Conservation (phyloP, 1,284 basidiomycete species). For the Vanrija humicola region DNA sequence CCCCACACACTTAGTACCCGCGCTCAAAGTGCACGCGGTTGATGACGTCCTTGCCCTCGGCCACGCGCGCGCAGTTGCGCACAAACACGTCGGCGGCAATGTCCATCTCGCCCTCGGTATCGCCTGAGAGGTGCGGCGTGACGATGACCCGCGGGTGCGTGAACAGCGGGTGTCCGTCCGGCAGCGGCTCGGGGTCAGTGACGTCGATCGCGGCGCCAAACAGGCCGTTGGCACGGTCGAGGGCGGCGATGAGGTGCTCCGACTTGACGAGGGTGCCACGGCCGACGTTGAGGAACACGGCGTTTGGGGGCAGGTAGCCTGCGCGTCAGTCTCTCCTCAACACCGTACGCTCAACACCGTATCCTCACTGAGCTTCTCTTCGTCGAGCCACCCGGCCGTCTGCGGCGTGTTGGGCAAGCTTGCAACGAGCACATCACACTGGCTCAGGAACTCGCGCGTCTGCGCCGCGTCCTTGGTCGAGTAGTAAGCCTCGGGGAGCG, state of each 20-base stretch:
- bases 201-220: slow-evolving; percentile 24
- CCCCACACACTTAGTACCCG: slow-evolving; percentile 25
- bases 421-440: slow-evolving; percentile 38
- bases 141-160: slow-evolving; percentile 20
- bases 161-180: slow-evolving; percentile 18
- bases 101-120: slow-evolving; percentile 18
- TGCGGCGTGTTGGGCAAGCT: slow-evolving; percentile 36
- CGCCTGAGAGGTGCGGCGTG: slow-evolving; percentile 21
- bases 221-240: slow-evolving; percentile 13
- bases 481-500: slow-evolving; percentile 39
- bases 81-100: slow-evolving; percentile 29
- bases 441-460: slow-evolving; percentile 31
- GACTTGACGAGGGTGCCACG: slow-evolving; percentile 19
- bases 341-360: not conserved
- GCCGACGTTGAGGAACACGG: slow-evolving; percentile 25
- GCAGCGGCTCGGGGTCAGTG: slow-evolving; percentile 29
- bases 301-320: slow-evolving; percentile 4
- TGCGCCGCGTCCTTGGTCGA: slow-evolving; percentile 28
- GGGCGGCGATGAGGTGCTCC: slow-evolving; percentile 19
- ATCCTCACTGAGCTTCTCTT: slow-evolving; percentile 34
- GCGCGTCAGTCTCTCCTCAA: not conserved
- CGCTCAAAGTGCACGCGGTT: slow-evolving; percentile 29
- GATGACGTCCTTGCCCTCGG: slow-evolving; percentile 18
- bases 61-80: slow-evolving; percentile 25
- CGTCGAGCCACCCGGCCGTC: slow-evolving; percentile 35